Evolutionary conservation across 352 stramenopile species (phyloP).

Genomic region (Globisporangium camurandrum): DNA sequence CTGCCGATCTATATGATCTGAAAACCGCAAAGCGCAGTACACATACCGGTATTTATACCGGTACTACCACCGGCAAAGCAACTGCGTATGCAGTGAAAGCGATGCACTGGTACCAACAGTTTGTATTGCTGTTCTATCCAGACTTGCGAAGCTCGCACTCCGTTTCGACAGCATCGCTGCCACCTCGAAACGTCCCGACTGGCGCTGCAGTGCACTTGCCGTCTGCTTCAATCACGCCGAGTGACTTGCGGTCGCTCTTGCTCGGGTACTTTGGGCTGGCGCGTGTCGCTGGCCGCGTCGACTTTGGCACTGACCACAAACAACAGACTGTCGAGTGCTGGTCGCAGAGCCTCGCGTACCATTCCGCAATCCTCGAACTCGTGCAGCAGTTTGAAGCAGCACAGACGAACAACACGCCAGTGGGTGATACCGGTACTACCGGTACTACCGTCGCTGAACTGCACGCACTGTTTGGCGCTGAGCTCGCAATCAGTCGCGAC

Average conservation of each 20-base stretch:
- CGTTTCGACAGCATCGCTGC: constrained; percentile 5
- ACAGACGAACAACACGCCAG: constrained; percentile 9
- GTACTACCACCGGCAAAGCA: constrained; percentile 22
- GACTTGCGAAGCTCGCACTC: neutral
- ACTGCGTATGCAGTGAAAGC: constrained; percentile 51
- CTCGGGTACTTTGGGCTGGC: constrained; percentile 57
- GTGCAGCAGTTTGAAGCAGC: constrained; percentile 28
- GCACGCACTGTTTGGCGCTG: constrained; percentile 30
- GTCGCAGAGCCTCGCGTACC: constrained; percentile 48
- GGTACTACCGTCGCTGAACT: constrained; percentile 18
- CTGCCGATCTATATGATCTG: constrained; percentile 50
- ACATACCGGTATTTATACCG: constrained; percentile 7
- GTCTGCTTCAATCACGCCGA: constrained; percentile 19
- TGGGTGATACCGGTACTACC: too few species aligned
- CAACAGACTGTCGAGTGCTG: constrained; percentile 51
- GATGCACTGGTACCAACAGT: constrained; percentile 65
- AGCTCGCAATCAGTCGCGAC: constrained; percentile 51
- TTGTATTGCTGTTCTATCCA: constrained; percentile 59
- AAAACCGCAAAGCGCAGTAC: constrained; percentile 36
- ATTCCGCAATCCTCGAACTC: constrained; percentile 34
- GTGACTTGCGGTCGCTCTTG: constrained; percentile 36
- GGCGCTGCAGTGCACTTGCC: constrained; percentile 23
- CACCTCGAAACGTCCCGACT: constrained; percentile 17
- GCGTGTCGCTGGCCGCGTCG: constrained; percentile 50
- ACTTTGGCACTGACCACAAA: constrained; percentile 23